Conservation (phyloP, 1,284 basidiomycete genomes). For the Gomphus sp. region DNA sequence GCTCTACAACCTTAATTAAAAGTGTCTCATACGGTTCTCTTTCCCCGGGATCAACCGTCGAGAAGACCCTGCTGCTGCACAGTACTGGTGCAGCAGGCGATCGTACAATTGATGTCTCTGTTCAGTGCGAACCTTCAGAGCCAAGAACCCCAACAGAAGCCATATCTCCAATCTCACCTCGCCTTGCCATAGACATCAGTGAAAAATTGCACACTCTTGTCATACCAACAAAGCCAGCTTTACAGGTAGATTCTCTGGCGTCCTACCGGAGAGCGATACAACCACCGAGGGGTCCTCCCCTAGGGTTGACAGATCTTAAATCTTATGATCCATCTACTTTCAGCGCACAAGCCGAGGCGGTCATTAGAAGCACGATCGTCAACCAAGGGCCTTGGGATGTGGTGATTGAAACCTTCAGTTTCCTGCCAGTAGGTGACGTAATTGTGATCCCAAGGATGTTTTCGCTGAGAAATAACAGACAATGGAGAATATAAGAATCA, state of each 20-base stretch:
- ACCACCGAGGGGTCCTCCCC: constrained; percentile 18
- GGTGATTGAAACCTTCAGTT: constrained; percentile 30
- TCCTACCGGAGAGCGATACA: constrained; percentile 35
- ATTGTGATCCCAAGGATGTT: not conserved
- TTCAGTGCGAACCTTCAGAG: constrained; percentile 29
- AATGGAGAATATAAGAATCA: constrained; percentile 21
- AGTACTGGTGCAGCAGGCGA: constrained; percentile 55
- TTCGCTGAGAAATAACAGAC: not conserved
- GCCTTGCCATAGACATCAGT: constrained; percentile 21
- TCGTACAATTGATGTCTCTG: constrained; percentile 64
- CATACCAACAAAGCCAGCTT: constrained; percentile 47
- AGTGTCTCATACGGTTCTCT: constrained; percentile 58
- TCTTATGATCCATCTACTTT: constrained; percentile 35
- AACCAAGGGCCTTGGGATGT: constrained; percentile 45
- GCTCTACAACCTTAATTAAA: constrained; percentile 64
- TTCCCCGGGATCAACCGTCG: constrained; percentile 39
- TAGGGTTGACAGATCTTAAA: constrained; percentile 41
- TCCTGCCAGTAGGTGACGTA: not conserved
- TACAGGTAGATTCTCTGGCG: constrained; percentile 41
- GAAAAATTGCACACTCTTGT: constrained; percentile 58
- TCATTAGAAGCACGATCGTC: constrained; percentile 39
- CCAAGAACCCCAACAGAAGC: constrained; percentile 28
- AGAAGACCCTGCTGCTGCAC: constrained; percentile 52
- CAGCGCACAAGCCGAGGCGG: constrained; percentile 35
- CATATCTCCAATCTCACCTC: constrained; percentile 16